A percentile compares a stretch with the other conserved stretches of the same genome.
Evolutionary conservation across 164 flowering plant species (phyloP).

Genomic region (Buxus sempervirens): DNA sequence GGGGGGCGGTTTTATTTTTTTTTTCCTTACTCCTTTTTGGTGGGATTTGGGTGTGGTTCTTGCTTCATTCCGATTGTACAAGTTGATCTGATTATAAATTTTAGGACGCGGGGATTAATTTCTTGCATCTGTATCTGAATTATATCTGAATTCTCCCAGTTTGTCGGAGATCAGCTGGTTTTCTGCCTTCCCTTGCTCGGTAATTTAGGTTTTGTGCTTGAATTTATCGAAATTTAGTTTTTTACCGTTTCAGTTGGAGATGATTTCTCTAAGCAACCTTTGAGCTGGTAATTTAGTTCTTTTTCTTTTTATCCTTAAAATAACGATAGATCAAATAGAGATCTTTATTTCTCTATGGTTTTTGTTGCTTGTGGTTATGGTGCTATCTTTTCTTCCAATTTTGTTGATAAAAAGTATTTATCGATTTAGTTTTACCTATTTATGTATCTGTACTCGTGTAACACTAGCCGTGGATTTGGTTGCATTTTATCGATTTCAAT

Average conservation of each 20-base stretch:
- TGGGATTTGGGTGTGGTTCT: conserved; percentile 4
- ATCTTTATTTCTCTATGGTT: not conserved
- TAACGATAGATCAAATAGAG: not conserved
- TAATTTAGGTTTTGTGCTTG: not conserved
- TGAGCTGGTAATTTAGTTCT: not conserved
- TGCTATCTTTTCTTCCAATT: not conserved
- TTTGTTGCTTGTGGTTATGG: not conserved
- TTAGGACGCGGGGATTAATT: not conserved
- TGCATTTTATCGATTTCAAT: too few relatives aligned
- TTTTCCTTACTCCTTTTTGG: too few relatives aligned
- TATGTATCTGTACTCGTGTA: too few relatives aligned
- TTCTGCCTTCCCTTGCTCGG: not conserved
- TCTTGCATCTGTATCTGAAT: not conserved
- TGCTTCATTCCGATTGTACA: not conserved
- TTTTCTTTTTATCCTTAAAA: not conserved
- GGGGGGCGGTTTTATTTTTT: too few relatives aligned
- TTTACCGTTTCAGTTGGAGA: not conserved
- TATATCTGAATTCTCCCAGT: not conserved
- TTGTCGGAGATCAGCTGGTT: not conserved
- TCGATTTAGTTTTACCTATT: not conserved
- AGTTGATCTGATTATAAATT: not conserved
- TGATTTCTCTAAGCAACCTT: not conserved
- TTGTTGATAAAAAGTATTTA: too few relatives aligned
- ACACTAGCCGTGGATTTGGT: too few relatives aligned
- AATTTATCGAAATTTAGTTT: not conserved